Base-by-base conservation (phyloP, 73 alveolate genomes). In the Paraurostyla sp. region DNA sequence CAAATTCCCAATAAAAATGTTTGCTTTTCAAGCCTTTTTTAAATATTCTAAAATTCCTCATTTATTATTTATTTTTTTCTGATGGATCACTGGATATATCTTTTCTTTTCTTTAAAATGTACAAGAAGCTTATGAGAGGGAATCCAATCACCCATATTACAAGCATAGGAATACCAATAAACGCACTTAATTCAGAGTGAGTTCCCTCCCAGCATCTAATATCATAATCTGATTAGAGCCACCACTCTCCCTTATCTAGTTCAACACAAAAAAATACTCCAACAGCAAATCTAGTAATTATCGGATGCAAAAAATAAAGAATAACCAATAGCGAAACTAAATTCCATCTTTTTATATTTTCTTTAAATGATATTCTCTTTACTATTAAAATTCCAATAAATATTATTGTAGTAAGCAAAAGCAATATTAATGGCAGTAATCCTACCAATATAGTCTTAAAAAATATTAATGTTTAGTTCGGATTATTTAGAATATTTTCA, bases 71-170 rank as follows among this genome's bases (percentile, higher is more conserved):
- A n/a, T n/a, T n/a, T n/a, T n/a, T n/a, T n/a, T n/a, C n/a, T n/a
- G n/a, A n/a, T n/a, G n/a, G n/a, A n/a, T n/a, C n/a, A n/a, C n/a
- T n/a, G n/a, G n/a, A n/a, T n/a, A n/a, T n/a, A n/a, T n/a, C n/a
- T n/a, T n/a, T n/a, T n/a, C n/a, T n/a, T n/a, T n/a, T n/a, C n/a
- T n/a, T n/a, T n/a, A n/a, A n/a, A n/a, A n/a, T n/a, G n/a, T n/a
- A n/a, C n/a, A n/a, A n/a, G n/a, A n/a, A n/a, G n/a, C n/a, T n/a
- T n/a, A n/a, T n/a, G n/a, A n/a, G n/a, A n/a, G n/a, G n/a, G n/a
- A n/a, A n/a, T n/a, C n/a, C n/a, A n/a, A n/a, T n/a, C n/a, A n/a
- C 82, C 94, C 94, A 88, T 18, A 88, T 1, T 0, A 49, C 68
- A 0, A 88, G 0, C 20, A 88, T 33, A 1, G 91, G 91, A n/a